Percentiles rank a stretch among this genome's conserved stretches.
phyloP scores from a whole-genome alignment of 768 basidiomycete species.

The Cytidiella melzeri region DNA sequence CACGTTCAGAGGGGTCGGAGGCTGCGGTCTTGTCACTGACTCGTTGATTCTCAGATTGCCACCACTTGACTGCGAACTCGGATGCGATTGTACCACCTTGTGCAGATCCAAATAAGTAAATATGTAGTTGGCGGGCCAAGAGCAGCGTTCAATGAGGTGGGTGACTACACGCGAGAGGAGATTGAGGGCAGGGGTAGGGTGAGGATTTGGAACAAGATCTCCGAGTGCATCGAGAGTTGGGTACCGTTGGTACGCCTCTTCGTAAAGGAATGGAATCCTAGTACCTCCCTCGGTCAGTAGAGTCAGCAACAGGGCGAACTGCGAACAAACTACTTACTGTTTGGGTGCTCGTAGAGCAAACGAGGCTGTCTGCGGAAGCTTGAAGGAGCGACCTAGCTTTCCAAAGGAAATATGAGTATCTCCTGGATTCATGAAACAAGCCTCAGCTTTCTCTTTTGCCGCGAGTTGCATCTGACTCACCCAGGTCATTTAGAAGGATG shows the following conservation, averaged over 20 bases:
- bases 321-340: too few species aligned
- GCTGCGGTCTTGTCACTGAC: not conserved
- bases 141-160: constrained; percentile 52
- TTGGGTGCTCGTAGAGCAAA: constrained; percentile 78
- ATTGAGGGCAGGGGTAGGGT: constrained; percentile 65
- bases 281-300: not conserved
- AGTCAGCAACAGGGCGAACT: too few species aligned
- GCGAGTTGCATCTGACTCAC: too few species aligned
- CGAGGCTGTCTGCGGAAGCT: constrained; percentile 85
- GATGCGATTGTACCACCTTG: constrained; percentile 79
- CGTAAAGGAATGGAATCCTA: constrained; percentile 75
- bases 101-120: constrained; percentile 85
- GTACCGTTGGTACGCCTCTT: constrained; percentile 84
- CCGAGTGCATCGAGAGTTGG: constrained; percentile 75
- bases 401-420: constrained; percentile 77
- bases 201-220: constrained; percentile 59
- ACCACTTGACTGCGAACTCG: constrained; percentile 58
- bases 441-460: not conserved
- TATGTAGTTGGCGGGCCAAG: constrained; percentile 61
- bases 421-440: constrained; percentile 44
- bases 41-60: constrained; percentile 23
- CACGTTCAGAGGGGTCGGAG: not conserved
- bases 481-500: constrained; percentile 80
- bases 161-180: constrained; percentile 45
- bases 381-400: constrained; percentile 64